Percentiles rank a stretch among this genome's conserved stretches.
Conservation (phyloP, 2,329 filamentous ascomycete species). For the Dactylonectria macrodidyma region DNA sequence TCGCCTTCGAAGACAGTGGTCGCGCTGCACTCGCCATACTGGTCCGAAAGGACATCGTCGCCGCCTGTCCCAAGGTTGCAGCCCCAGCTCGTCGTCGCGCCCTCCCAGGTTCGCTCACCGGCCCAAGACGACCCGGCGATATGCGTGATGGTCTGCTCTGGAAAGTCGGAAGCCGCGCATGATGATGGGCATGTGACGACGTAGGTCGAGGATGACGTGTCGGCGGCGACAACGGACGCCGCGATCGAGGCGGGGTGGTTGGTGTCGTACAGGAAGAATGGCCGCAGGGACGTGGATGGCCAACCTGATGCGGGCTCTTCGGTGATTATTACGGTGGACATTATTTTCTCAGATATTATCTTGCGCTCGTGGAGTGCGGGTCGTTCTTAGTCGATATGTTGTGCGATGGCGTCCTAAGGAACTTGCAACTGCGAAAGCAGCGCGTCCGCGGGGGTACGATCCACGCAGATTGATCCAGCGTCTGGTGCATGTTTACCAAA, state of each 20-base stretch:
- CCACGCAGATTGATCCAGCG: not conserved
- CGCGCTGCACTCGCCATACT: slow-evolving; percentile 23
- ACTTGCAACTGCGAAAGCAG: not conserved
- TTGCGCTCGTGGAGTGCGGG: not conserved
- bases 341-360: not conserved
- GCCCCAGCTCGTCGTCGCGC: slow-evolving; percentile 25
- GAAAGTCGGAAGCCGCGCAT: slow-evolving; percentile 35
- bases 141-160: slow-evolving; percentile 35
- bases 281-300: slow-evolving; percentile 28
- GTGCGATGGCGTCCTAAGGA: not conserved
- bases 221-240: slow-evolving; percentile 27
- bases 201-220: slow-evolving; percentile 10
- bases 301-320: slow-evolving; percentile 20
- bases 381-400: not conserved
- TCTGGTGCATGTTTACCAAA: not conserved
- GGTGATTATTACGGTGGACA: slow-evolving; percentile 1
- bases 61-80: slow-evolving; percentile 29
- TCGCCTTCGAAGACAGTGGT: not conserved
- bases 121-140: slow-evolving; percentile 31
- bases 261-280: slow-evolving; percentile 37
- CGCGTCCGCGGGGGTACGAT: too few species aligned
- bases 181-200: slow-evolving; percentile 35
- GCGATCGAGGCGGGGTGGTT: slow-evolving; percentile 26
- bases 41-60: slow-evolving; percentile 14
- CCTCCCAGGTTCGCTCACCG: slow-evolving; percentile 32